These are phyloP conservation scores for Vitis hybrid DNA, from an alignment of 177 flowering plant genomes.

Conservation along the genomic window DNA sequence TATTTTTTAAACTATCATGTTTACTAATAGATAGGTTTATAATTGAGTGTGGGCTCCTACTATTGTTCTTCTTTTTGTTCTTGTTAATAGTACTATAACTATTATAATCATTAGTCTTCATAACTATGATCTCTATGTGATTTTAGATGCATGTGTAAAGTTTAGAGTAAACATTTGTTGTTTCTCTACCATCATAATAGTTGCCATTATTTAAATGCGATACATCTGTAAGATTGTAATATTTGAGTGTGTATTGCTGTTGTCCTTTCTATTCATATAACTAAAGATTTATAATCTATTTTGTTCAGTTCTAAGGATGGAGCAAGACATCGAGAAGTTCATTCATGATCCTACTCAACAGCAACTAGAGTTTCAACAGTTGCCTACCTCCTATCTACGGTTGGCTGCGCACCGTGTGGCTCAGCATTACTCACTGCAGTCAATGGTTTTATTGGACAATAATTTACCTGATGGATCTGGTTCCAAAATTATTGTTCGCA, in stretches of 20 bases:
- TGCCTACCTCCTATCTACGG: constrained; percentile 92
- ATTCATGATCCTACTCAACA: constrained; percentile 76
- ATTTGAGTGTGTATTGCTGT: not conserved
- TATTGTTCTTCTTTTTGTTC: no score
- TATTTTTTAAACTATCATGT: no score
- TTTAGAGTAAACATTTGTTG: no score
- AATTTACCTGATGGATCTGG: constrained; percentile 79
- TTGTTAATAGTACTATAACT: no score
- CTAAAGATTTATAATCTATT: not conserved
- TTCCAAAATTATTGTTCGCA: constrained; percentile 77
- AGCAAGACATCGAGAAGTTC: constrained; percentile 93
- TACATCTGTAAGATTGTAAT: not conserved
- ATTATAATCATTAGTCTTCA: no score
- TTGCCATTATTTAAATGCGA: no score
- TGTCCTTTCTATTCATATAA: not conserved
- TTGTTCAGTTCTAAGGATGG: constrained; percentile 80
- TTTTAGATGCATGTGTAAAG: no score
- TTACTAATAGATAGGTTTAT: no score
- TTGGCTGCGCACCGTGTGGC: constrained; percentile 99
- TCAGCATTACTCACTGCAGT: constrained; percentile 89
- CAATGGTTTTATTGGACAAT: constrained; percentile 80
- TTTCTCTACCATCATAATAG: no score
- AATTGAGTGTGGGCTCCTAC: no score
- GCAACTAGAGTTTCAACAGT: constrained; percentile 89
- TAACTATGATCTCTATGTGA: no score